Percentiles rank a stretch among this genome's conserved stretches.
Conservation (phyloP, 805 yeast genomes). For the Lachancea dasiensis region DNA sequence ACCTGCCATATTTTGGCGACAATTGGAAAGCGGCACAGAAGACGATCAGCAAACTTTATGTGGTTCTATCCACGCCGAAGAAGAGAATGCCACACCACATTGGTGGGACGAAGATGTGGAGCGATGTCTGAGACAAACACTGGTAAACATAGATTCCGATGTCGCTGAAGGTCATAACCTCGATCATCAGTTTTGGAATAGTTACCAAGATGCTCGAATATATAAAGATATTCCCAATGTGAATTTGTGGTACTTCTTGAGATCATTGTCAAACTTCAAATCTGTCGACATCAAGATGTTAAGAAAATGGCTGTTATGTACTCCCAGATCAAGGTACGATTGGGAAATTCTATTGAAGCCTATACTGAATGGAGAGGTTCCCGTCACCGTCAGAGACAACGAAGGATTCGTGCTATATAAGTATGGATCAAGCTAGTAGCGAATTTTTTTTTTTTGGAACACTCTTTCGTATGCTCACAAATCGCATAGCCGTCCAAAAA, state of each 20-base stretch:
- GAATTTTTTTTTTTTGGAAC: no score
- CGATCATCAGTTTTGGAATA: conserved; percentile 17
- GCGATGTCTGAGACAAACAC: conserved; percentile 16
- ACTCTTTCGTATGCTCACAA: no score
- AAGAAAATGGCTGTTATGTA: conserved; percentile 34
- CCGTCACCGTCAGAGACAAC: conserved; percentile 33
- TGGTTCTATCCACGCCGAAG: conserved; percentile 2
- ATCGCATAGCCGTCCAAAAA: not conserved
- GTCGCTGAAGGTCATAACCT: not conserved
- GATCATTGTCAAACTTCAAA: conserved; percentile 27
- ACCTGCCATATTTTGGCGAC: conserved; percentile 25
- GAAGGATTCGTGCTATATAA: conserved; percentile 41
- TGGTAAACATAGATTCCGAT: conserved; percentile 10
- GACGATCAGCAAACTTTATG: conserved; percentile 28
- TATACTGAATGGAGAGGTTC: conserved; percentile 31
- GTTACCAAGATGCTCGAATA: conserved; percentile 22
- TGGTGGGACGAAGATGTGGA: conserved; percentile 26
- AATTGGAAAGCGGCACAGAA: conserved; percentile 10
- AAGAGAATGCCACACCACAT: conserved; percentile 8
- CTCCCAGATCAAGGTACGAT: conserved; percentile 34
- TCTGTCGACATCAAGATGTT: conserved; percentile 35
- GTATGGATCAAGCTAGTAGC: conserved; percentile 19
- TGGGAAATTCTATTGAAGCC: conserved; percentile 35
- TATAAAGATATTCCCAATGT: conserved; percentile 34
- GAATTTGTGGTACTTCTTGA: conserved; percentile 33